Conservation (phyloP, 1,284 basidiomycete genomes). For the Cerioporus squamosus region DNA sequence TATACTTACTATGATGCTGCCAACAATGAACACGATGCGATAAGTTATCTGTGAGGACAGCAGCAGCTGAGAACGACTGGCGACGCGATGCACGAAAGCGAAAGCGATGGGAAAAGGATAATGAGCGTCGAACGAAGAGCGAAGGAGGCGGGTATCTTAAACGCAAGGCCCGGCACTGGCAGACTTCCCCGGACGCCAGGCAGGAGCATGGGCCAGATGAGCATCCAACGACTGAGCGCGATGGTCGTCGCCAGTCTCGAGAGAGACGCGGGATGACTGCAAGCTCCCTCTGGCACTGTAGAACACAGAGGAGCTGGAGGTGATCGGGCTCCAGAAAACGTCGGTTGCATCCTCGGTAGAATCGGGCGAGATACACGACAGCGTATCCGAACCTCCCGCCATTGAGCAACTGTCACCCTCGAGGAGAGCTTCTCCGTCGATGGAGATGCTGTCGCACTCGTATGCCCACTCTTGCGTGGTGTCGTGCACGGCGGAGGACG, state of each 20-base stretch:
- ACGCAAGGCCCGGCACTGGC: neutral
- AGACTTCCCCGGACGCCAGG: neutral
- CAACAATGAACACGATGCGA: neutral
- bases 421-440: neutral
- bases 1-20: neutral
- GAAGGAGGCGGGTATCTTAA: no score
- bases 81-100: neutral
- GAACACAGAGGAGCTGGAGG: constrained; percentile 22
- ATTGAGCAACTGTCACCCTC: constrained; percentile 7
- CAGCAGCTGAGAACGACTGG: neutral
- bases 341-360: constrained; percentile 1
- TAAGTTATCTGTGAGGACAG: neutral
- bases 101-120: neutral
- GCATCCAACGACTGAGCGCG: neutral
- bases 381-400: neutral
- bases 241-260: neutral
- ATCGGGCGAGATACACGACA: neutral
- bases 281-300: constrained; percentile 28
- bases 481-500: constrained; percentile 18
- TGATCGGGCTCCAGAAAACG: constrained; percentile 12
- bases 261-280: constrained; percentile 6
- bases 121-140: neutral
- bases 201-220: neutral
- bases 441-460: no score
- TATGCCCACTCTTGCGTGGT: constrained; percentile 1